Evolutionary conservation across 2,329 filamentous ascomycete species (phyloP), one percentile per base, ranked within the genome.

Genomic region (Diplodia sapinea): DNA sequence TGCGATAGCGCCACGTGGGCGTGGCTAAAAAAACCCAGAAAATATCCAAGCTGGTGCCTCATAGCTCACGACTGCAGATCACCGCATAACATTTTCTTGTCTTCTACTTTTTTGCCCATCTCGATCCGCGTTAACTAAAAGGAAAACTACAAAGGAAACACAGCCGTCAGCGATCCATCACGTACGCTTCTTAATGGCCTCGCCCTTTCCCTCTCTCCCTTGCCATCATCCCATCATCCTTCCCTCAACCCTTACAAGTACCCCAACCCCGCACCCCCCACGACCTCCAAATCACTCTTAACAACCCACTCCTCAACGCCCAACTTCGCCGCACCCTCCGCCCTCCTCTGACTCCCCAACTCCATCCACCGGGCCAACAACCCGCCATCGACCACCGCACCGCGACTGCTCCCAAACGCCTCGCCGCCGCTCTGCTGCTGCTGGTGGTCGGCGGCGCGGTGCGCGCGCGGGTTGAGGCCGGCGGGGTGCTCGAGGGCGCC

Each of bases 391-490:
- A 97, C 85, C 63, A 96, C 86, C 1, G 13, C 36, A 1, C 87
- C 88, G 20, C 91, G 82, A 1, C 86, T 87, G 36, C 36, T 12
- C 0, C 36, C 36, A 12, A 38, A 38, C 8, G 36, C 36, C 8
- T 36, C 33, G 36, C 36, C 36, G 8, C 9, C 36, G 36, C 36
- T 38, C 11, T 38, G 36, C 2, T 11, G 8, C 1, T 38, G 7
- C 11, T 38, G 3, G 8, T 11, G 1, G 11, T 83, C 82, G 23
- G 82, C 76, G 73, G 87, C 82, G 15, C 95, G 86, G 79, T 94
- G 92, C 0, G 89, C 92, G 66, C 91, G 88, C 2, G 93, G 91
- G 78, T 98, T 98, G 61, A 97, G 83, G 0, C 92, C 93, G 8
- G 89, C 92, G 4, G 91, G 82, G 70, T 93, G 89, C 52, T 92